These are phyloP conservation scores for Gastrolobium bilobum DNA, from an alignment of 306 rosid genomes.

Conservation along the genomic window DNA sequence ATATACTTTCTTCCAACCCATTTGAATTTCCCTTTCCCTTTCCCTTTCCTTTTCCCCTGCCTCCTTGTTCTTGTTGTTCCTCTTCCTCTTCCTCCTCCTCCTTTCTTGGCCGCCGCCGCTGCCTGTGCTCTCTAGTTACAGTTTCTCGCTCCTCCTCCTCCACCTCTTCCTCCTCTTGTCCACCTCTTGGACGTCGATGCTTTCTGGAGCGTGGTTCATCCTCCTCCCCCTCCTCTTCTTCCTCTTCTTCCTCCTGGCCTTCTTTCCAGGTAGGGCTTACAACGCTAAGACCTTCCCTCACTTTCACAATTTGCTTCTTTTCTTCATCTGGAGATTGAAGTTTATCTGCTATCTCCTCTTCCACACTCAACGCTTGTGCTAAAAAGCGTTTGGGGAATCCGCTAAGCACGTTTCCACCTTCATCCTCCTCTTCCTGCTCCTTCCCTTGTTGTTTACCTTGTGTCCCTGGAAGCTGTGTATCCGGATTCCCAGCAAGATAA, in stretches of 20 bases:
- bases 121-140: background rate
- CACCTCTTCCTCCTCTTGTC: background rate
- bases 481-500: conserved; percentile 72
- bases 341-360: conserved; percentile 44
- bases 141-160: background rate
- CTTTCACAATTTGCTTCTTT: conserved; percentile 55
- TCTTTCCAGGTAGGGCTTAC: conserved; percentile 51
- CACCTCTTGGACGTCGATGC: no score
- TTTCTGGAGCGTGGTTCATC: background rate
- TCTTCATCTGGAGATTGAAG: conserved; percentile 50
- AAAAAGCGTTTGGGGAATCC: conserved; percentile 54
- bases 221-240: conserved; percentile 14
- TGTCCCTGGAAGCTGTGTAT: conserved; percentile 49
- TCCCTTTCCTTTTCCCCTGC: background rate
- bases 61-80: background rate
- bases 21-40: background rate
- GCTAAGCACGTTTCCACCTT: conserved; percentile 38
- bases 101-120: background rate
- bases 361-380: conserved; percentile 52
- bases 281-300: conserved; percentile 47
- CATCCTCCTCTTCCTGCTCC: background rate
- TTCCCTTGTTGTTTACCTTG: background rate
- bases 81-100: conserved; percentile 11
- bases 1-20: conserved; percentile 54
- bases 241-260: background rate